These are phyloP conservation scores for Geotrichum armillariae DNA, from an alignment of 1,139 yeast genomes.

Conservation along the genomic window DNA sequence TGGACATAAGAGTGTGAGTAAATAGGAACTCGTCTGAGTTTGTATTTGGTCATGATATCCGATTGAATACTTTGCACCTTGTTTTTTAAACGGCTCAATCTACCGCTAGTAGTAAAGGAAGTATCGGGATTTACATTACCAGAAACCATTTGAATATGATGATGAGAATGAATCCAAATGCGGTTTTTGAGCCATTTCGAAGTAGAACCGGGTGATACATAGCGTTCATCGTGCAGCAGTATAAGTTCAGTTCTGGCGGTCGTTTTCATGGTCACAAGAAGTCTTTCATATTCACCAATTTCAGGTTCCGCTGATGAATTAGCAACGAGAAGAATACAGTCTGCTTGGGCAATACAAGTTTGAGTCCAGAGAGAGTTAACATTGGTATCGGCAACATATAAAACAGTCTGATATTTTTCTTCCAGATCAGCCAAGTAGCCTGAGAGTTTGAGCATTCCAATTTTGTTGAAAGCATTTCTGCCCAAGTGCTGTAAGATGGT, in stretches of 20 bases:
- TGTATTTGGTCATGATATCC: conserved; percentile 38
- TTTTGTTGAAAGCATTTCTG: conserved; percentile 86
- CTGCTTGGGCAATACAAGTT: conserved; percentile 93
- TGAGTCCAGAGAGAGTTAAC: conserved; percentile 87
- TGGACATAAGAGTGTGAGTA: conserved; percentile 54
- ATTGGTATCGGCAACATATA: conserved; percentile 85
- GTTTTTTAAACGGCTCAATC: conserved; percentile 31
- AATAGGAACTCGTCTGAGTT: conserved; percentile 32
- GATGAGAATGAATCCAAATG: conserved; percentile 91
- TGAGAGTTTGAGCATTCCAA: conserved; percentile 79
- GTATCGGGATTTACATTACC: conserved; percentile 1
- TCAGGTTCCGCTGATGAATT: conserved; percentile 60
- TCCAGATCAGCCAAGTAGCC: conserved; percentile 92
- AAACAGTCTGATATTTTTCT: conserved; percentile 81
- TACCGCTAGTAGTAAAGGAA: conserved; percentile 21
- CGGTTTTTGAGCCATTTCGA: conserved; percentile 81
- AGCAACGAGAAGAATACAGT: conserved; percentile 58
- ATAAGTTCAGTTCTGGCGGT: conserved; percentile 89
- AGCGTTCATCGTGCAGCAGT: conserved; percentile 77
- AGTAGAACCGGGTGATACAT: conserved; percentile 82
- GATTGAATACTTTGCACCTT: conserved; percentile 39
- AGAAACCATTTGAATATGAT: conserved; percentile 62
- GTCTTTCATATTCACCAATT: conserved; percentile 82
- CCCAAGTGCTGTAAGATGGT: conserved; percentile 80
- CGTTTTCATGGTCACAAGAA: conserved; percentile 72